Percentiles rank a stretch among this genome's conserved stretches.
Evolutionary conservation across 78 protist genomes (phyloP).

Genomic region (Dictyostelium brefeldianum): DNA sequence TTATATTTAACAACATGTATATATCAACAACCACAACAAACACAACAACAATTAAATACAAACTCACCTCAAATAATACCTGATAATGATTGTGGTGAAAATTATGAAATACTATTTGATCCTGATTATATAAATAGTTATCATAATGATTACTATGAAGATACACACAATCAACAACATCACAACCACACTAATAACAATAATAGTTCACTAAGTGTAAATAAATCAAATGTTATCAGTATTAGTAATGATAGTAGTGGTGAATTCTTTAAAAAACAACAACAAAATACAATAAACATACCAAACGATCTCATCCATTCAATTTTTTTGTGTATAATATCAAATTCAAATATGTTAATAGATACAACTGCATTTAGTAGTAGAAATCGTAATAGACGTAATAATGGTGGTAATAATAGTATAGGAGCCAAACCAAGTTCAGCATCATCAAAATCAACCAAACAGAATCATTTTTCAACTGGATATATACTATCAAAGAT

Average conservation of each 20-base stretch:
- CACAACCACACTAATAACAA: neutral
- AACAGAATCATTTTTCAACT: conserved; percentile 21
- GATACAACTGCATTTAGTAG: conserved; percentile 22
- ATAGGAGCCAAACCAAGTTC: neutral
- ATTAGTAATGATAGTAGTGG: neutral
- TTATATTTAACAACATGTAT: conserved; percentile 7
- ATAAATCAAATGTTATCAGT: neutral
- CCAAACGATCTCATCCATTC: conserved; percentile 61
- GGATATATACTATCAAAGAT: conserved; percentile 8
- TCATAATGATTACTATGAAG: neutral
- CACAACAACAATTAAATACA: neutral
- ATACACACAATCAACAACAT: neutral
- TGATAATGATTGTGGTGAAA: neutral
- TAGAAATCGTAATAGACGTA: neutral
- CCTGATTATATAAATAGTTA: neutral
- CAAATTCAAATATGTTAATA: conserved; percentile 75
- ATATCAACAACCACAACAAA: neutral
- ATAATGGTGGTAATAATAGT: too few relatives aligned
- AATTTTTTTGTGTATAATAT: conserved; percentile 42
- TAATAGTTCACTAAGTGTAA: neutral
- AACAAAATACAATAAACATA: neutral
- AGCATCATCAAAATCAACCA: neutral
- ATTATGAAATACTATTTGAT: conserved; percentile 6
- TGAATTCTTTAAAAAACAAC: neutral
- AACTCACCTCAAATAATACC: neutral